Evolutionary conservation across 495 filamentous ascomycete species (phyloP), one percentile per base, ranked within the genome.

Genomic region (Daldinia childiae): DNA sequence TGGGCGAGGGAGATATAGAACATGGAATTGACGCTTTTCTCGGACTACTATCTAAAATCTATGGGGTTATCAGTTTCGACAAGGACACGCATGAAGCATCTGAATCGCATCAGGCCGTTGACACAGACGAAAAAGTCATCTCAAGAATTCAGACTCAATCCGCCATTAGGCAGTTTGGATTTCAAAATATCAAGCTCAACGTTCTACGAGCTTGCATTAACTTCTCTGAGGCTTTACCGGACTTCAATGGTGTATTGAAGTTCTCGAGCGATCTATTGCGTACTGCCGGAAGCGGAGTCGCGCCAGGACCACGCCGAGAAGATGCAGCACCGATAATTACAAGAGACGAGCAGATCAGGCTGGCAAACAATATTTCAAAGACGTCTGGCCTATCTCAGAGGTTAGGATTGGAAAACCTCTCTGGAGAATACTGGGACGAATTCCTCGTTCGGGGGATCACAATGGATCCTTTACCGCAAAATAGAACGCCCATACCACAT

Each of bases 371-470:
- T 63, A 94, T 98, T 61, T 87, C 89, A 26, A 90, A 95, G 64
- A 98, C 94, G 9, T 85, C 94, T 17, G 88, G 85, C 36, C 87
- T 93, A 19, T 90, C 91, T 0, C 87, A 86, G 72, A 90, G 90
- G 65, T 80, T 97, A 38, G 93, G 94, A 0, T 78, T 93, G 2
- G 78, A 84, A 4, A 76, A 89, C 62, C 76, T 95, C 51, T 86
- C 90, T 62, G 93, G 92, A 17, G 91, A 95, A 59, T 99, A 97
- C 74, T 99, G 95, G 95, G 95, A 99, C 78, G 91, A 95, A 54
- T 98, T 99, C 74, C 85, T 99, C 0, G 84, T 99, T 43, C 88
- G 95, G 34, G 93, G 90, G 68, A 84, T 99, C 34, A 88, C 91
- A 54, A 78, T 95, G 27, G 83, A 87, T 61, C 78, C 85, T 15